Evolutionary conservation across 192 early-diverging fungal species (phyloP), one percentile per base, ranked within the genome.

Genomic region (Lobosporangium transversale): DNA sequence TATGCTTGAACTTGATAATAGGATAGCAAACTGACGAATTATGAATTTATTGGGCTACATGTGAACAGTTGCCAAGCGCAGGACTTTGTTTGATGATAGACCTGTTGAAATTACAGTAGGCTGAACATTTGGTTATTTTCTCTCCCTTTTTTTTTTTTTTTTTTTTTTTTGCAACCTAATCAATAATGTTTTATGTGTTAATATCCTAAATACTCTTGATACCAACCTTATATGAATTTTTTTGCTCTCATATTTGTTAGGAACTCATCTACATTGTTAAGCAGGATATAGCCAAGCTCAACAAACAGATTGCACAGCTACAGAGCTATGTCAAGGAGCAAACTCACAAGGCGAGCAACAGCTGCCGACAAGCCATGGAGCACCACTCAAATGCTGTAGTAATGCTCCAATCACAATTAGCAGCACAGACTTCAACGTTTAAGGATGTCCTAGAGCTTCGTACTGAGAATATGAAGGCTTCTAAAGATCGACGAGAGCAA

Each of bases 361-460:
- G 23, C 44, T 55, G 78, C 27, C 88, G 88, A 49, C 95, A 99
- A 67, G 88, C 90, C 18, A 79, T 87, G 49, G 97, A 99, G 70
- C 98, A 99, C 81, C 89, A 92, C 36, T 78, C 89, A 15, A 94
- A 95, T 73, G 94, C 98, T 15, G 93, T 99, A n/a, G 87, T 95
- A 18, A 88, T 89, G 42, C 23, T 60, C 58, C 95, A 98, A 81
- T 92, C 94, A 32, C 93, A 90, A 80, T 84, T 99, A 44, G 97
- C 96, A 1, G 58, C 81, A 58, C 97, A 97, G 11, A 93, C 91
- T 9, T 91, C 89, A 48, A 88, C 86, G 26, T 99, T 99, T 70
- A 98, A 97, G 71, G 90, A 94, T 64, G 93, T 99, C 10, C 82
- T 99, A n/a, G 95, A 99, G 74, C 87, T 98, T 35, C 87, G 98